Conservation (phyloP, 2,329 filamentous ascomycete genomes). For the Paraconiothyrium sp. region DNA sequence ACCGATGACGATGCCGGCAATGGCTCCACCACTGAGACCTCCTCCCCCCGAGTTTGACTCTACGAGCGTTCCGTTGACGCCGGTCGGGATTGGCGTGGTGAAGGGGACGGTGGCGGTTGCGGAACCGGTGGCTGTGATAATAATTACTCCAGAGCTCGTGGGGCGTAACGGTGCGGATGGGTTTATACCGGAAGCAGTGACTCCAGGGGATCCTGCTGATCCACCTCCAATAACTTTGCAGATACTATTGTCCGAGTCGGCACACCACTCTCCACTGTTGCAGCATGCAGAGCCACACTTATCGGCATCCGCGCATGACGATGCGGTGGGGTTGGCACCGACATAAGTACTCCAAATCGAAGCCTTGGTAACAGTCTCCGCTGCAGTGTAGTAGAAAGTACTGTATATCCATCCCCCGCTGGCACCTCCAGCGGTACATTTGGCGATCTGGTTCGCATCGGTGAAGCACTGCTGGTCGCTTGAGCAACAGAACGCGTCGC, state of each 20-base stretch:
- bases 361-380: slow-evolving; percentile 63
- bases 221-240: slow-evolving; percentile 66
- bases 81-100: slow-evolving; percentile 63
- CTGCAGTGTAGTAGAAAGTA: slow-evolving; percentile 67
- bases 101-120: slow-evolving; percentile 61
- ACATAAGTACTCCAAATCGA: slow-evolving; percentile 60
- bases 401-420: slow-evolving; percentile 64
- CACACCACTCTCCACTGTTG: slow-evolving; percentile 73
- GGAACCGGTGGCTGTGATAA: slow-evolving; percentile 55
- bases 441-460: slow-evolving; percentile 46
- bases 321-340: slow-evolving; percentile 16
- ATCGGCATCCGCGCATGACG: slow-evolving; percentile 22
- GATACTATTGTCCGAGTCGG: slow-evolving; percentile 57
- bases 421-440: slow-evolving; percentile 8
- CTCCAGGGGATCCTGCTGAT: slow-evolving; percentile 55
- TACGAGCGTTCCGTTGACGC: slow-evolving; percentile 54
- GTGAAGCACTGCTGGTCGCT: slow-evolving; percentile 41
- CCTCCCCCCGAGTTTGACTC: slow-evolving; percentile 38
- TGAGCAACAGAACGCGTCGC: slow-evolving; percentile 48
- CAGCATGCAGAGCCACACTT: slow-evolving; percentile 72
- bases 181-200: slow-evolving; percentile 39
- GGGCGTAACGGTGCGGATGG: slow-evolving; percentile 62
- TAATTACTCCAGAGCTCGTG: slow-evolving; percentile 64
- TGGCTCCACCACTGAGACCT: slow-evolving; percentile 73
- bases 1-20: slow-evolving; percentile 83